Evolutionary conservation across 345 rosid genomes (phyloP).

Genomic region (Abelmoschus esculentus): DNA sequence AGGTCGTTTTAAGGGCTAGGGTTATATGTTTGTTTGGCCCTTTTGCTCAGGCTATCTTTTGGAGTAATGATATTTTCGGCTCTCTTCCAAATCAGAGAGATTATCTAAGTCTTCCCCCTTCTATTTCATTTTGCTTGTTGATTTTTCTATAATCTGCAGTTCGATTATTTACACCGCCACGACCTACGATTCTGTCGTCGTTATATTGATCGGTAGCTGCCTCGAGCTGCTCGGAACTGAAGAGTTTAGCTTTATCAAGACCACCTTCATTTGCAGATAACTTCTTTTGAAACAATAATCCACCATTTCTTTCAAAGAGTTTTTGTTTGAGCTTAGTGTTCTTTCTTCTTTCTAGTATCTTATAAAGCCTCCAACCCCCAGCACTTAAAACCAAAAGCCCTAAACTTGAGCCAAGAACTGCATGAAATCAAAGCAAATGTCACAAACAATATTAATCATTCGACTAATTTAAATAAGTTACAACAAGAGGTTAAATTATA

Average conservation of each 20-base stretch:
- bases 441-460: neutral
- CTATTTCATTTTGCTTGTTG: too few relatives aligned
- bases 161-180: neutral
- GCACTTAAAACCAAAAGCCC: neutral
- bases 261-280: neutral
- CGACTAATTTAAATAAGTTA: too few relatives aligned
- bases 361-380: neutral
- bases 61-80: too few relatives aligned
- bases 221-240: neutral
- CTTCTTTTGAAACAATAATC: neutral
- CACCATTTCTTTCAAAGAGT: neutral
- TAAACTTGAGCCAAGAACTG: neutral
- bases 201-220: slow-evolving; percentile 1
- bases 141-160: too few relatives aligned
- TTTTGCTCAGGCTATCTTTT: too few relatives aligned
- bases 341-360: neutral
- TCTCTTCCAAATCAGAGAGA: too few relatives aligned
- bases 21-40: too few relatives aligned
- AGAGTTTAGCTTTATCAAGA: neutral
- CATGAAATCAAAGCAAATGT: neutral
- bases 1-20: too few relatives aligned
- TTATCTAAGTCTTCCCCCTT: too few relatives aligned
- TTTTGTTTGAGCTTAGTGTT: neutral
- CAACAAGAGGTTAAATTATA: too few relatives aligned
- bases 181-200: neutral